Evolutionary conservation across 1,284 basidiomycete genomes (phyloP).

Genomic region (Heliocybe sulcata): DNA sequence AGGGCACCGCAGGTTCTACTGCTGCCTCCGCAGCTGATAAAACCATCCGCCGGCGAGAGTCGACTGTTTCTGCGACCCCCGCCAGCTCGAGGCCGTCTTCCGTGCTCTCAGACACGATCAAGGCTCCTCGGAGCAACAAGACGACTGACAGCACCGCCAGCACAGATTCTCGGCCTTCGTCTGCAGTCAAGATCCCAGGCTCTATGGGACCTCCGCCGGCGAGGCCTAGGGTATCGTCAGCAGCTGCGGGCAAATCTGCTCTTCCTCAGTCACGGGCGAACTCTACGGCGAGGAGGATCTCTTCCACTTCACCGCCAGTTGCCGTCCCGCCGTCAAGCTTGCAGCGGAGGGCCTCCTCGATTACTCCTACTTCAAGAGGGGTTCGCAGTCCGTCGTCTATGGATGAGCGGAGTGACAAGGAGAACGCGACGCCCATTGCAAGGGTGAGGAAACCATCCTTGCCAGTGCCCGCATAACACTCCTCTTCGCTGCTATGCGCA

Average conservation of each 20-base stretch:
- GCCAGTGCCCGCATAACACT: background rate
- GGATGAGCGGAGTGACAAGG: constrained; percentile 6
- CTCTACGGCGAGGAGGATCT: background rate
- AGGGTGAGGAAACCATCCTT: background rate
- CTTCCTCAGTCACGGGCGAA: background rate
- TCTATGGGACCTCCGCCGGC: constrained; percentile 7
- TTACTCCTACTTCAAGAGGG: background rate
- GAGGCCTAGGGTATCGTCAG: constrained; percentile 1
- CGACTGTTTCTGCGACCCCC: background rate
- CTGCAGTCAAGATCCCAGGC: background rate
- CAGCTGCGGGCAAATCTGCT: constrained; percentile 2
- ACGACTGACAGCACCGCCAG: background rate
- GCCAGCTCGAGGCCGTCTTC: background rate
- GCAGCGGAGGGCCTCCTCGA: constrained; percentile 5
- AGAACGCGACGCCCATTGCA: constrained; percentile 6
- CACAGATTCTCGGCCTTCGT: background rate
- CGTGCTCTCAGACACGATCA: background rate
- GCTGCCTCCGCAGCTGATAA: background rate
- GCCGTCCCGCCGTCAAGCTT: background rate
- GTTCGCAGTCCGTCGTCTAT: constrained; percentile 1
- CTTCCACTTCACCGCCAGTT: background rate
- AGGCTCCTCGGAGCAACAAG: background rate
- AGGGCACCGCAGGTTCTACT: background rate
- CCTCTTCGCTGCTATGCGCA: background rate
- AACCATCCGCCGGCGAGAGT: background rate